phyloP scores from a whole-genome alignment of 768 basidiomycete species.

The Saitozyma podzolica region DNA sequence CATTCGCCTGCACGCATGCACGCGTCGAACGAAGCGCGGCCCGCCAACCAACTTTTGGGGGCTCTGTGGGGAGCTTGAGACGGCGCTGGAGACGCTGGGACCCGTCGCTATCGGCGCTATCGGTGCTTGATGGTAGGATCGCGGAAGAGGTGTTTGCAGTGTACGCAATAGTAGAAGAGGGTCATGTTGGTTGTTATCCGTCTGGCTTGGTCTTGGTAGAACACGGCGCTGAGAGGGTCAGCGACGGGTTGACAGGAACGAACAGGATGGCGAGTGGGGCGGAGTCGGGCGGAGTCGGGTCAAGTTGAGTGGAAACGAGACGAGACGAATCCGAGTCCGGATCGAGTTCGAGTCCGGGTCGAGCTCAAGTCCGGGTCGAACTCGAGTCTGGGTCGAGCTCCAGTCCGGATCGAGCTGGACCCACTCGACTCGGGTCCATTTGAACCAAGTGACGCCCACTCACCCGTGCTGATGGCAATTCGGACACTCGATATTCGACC shows the following conservation, averaged over 20 bases:
- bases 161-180: constrained; percentile 48
- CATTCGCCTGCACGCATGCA: too few relatives aligned
- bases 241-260: too few relatives aligned
- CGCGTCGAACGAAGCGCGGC: too few relatives aligned
- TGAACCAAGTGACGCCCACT: constrained; percentile 9
- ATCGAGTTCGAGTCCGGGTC: neutral
- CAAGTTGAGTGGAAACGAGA: constrained; percentile 2
- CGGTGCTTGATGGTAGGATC: constrained; percentile 28
- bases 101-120: neutral
- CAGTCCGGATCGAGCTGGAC: too few relatives aligned
- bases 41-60: too few relatives aligned
- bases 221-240: constrained; percentile 68
- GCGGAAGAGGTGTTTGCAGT: constrained; percentile 45
- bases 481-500: constrained; percentile 80
- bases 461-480: constrained; percentile 65
- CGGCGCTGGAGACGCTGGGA: too few relatives aligned
- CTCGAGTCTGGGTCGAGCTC: too few relatives aligned
- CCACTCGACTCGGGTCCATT: too few relatives aligned
- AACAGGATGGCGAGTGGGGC: too few relatives aligned
- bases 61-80: too few relatives aligned
- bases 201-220: constrained; percentile 96
- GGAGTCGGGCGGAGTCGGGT: constrained; percentile 1
- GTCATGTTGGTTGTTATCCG: constrained; percentile 74
- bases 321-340: neutral
- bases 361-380: neutral